Conservation (phyloP, 2,329 filamentous ascomycete genomes). For the Monilinia vaccinii-corymbosi region DNA sequence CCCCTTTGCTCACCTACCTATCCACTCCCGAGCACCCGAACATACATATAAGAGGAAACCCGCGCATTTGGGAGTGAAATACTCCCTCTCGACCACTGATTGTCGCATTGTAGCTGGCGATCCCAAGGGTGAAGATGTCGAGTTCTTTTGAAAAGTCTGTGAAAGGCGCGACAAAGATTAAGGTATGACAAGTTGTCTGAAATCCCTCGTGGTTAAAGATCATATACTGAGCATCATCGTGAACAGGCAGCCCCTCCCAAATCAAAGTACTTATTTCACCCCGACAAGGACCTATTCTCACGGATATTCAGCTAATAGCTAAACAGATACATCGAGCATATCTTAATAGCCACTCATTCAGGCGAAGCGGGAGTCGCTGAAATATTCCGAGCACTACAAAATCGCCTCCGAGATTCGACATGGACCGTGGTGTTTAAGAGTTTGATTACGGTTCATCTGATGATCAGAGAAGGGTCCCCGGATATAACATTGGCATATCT, state of each 20-base stretch:
- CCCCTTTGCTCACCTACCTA: background rate
- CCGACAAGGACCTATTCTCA: background rate
- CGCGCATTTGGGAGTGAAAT: slow-evolving; percentile 4
- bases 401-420: slow-evolving; percentile 85
- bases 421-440: slow-evolving; percentile 99
- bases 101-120: slow-evolving; percentile 8
- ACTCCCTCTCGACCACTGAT: slow-evolving; percentile 6
- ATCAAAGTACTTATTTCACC: slow-evolving; percentile 63
- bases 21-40: background rate
- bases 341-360: slow-evolving; percentile 87
- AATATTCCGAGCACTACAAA: slow-evolving; percentile 85
- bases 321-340: slow-evolving; percentile 67
- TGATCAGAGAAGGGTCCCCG: slow-evolving; percentile 90
- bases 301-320: slow-evolving; percentile 15
- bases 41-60: slow-evolving; percentile 3
- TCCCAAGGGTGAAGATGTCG: slow-evolving; percentile 45
- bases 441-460: slow-evolving; percentile 88
- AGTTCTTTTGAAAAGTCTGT: slow-evolving; percentile 98
- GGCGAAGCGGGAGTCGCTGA: slow-evolving; percentile 92
- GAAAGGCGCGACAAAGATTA: slow-evolving; percentile 97
- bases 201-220: background rate
- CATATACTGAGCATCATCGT: slow-evolving; percentile 12
- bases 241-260: slow-evolving; percentile 84
- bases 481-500: slow-evolving; percentile 84
- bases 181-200: slow-evolving; percentile 45